phyloP scores from a whole-genome alignment of 2,329 filamentous ascomycete species.

The Diaporthe ilicicola region DNA sequence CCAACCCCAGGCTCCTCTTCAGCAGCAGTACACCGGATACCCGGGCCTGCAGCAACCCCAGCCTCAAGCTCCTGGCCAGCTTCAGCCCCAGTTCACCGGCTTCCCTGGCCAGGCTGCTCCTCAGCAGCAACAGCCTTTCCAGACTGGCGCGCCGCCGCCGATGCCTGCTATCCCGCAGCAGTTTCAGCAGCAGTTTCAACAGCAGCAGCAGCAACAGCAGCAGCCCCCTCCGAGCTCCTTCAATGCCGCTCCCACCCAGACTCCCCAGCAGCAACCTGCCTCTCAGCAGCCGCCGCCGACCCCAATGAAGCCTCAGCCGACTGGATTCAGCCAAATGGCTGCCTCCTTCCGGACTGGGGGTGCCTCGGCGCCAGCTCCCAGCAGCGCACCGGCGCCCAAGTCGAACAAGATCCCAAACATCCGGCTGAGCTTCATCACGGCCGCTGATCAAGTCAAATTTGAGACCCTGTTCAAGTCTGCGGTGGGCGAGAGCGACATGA shows the following conservation, averaged over 20 bases:
- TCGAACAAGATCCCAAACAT: conserved; percentile 90
- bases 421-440: conserved; percentile 93
- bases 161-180: conserved; percentile 68
- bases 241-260: conserved; percentile 58
- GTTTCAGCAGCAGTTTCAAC: conserved; percentile 66
- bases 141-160: conserved; percentile 63
- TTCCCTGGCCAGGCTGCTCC: conserved; percentile 55
- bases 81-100: conserved; percentile 75
- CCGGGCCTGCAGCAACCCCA: conserved; percentile 63
- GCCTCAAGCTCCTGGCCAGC: conserved; percentile 62
- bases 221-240: conserved; percentile 55
- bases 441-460: conserved; percentile 93
- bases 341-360: conserved; percentile 69
- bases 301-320: conserved; percentile 71
- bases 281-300: conserved; percentile 63
- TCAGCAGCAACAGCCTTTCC: conserved; percentile 70
- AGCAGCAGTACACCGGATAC: conserved; percentile 69
- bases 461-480: conserved; percentile 98
- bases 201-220: conserved; percentile 56
- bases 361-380: conserved; percentile 53
- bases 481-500: conserved; percentile 82
- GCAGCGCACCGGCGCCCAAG: conserved; percentile 56
- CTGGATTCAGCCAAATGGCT: conserved; percentile 73
- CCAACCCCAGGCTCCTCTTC: conserved; percentile 55
- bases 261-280: conserved; percentile 51